phyloP scores from a whole-genome alignment of 2,329 filamentous ascomycete species.

The Aspergillus ochraceus region DNA sequence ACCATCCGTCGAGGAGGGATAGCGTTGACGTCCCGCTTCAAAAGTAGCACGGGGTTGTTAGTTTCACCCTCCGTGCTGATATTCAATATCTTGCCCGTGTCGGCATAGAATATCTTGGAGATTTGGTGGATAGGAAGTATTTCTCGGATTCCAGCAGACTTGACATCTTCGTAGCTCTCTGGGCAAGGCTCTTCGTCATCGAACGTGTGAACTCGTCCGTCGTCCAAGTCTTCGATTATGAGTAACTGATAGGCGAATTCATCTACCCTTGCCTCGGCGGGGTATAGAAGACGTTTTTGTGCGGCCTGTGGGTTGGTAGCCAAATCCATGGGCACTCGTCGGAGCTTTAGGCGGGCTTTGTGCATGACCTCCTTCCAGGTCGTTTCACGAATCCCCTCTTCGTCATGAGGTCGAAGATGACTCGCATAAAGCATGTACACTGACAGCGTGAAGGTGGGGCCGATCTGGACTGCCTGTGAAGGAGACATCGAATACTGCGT shows the following conservation, averaged over 20 bases:
- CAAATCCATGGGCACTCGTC: constrained; percentile 64
- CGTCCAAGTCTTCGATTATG: constrained; percentile 78
- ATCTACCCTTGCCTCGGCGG: constrained; percentile 47
- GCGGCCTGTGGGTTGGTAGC: constrained; percentile 34
- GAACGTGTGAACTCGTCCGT: constrained; percentile 66
- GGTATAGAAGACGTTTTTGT: constrained; percentile 25
- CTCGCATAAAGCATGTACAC: constrained; percentile 94
- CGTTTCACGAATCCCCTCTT: constrained; percentile 62
- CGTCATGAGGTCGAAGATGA: constrained; percentile 62
- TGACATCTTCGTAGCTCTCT: constrained; percentile 61
- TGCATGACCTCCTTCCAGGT: constrained; percentile 97
- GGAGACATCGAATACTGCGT: constrained; percentile 72
- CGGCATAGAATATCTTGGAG: constrained; percentile 90
- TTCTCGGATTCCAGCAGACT: constrained; percentile 64
- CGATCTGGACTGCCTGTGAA: constrained; percentile 71
- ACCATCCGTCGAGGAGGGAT: constrained; percentile 61
- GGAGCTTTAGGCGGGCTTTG: constrained; percentile 81
- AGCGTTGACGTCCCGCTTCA: constrained; percentile 70
- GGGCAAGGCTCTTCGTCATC: constrained; percentile 61
- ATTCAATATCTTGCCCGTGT: constrained; percentile 85
- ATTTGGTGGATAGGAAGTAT: constrained; percentile 71
- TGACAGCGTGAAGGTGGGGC: constrained; percentile 80
- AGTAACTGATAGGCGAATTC: constrained; percentile 81
- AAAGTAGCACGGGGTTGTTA: constrained; percentile 70
- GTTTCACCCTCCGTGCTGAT: constrained; percentile 69